phyloP scores from a whole-genome alignment of 768 basidiomycete genomes.

The Butyriboletus loyo region DNA sequence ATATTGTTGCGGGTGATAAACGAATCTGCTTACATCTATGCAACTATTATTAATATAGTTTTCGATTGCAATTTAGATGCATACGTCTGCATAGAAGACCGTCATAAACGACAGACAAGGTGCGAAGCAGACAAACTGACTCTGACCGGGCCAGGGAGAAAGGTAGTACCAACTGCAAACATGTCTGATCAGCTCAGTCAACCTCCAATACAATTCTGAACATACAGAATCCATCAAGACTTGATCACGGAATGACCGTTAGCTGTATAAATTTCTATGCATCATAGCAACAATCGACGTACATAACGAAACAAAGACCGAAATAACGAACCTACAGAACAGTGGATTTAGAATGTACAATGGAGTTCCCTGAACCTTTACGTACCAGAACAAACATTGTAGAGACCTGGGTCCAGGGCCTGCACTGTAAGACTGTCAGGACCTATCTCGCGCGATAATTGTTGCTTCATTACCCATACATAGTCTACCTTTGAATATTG shows the following conservation, averaged over 20 bases:
- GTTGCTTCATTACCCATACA: slow-evolving; percentile 10
- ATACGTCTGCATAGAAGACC: not conserved
- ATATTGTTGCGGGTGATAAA: not conserved
- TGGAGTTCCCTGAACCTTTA: not conserved
- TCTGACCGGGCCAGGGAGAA: not conserved
- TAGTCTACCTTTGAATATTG: slow-evolving; percentile 3
- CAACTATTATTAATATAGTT: not conserved
- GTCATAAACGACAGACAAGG: not conserved
- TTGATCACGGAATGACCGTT: not conserved
- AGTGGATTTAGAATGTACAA: too few relatives aligned
- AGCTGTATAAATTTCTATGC: not conserved
- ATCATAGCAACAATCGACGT: not conserved
- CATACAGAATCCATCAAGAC: not conserved
- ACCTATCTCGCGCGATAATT: rapidly evolving
- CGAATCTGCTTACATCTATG: not conserved
- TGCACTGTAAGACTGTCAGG: not conserved
- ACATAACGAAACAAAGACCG: not conserved
- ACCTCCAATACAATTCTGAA: not conserved
- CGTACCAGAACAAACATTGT: slow-evolving; percentile 6
- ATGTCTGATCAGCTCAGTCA: not conserved
- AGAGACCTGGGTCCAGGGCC: slow-evolving; percentile 9
- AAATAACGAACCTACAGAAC: not conserved
- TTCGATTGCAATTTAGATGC: not conserved
- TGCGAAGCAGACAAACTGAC: not conserved
- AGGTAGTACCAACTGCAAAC: not conserved